Evolutionary conservation across 129 eudicot genomes (phyloP).

Genomic region (Arctium lappa): DNA sequence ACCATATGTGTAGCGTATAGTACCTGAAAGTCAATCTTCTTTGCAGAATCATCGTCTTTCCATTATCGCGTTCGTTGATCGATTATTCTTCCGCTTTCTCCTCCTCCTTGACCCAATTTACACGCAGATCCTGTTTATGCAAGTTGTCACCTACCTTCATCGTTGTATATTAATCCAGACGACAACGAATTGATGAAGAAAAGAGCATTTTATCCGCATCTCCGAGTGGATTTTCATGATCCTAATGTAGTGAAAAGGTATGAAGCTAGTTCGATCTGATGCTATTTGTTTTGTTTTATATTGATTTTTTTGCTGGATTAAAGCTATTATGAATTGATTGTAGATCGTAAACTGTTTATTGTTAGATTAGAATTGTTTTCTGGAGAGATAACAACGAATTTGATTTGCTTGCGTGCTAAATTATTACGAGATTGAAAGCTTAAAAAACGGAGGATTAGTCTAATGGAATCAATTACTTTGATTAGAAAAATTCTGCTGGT

Average conservation of each 20-base stretch:
- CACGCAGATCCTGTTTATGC: neutral
- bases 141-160: neutral
- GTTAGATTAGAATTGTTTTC: neutral
- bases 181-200: neutral
- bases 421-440: neutral
- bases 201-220: neutral
- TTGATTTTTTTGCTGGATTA: neutral
- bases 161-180: neutral
- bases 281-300: neutral
- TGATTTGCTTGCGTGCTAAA: neutral
- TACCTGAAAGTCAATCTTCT: conserved; percentile 10
- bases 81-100: conserved; percentile 9
- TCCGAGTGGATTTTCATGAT: neutral
- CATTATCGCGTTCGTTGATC: neutral
- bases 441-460: neutral
- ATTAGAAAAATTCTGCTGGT: neutral
- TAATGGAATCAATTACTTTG: neutral
- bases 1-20: neutral
- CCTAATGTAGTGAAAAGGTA: conserved; percentile 5
- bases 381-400: neutral
- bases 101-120: conserved; percentile 12
- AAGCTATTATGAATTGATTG: neutral
- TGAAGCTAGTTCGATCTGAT: neutral
- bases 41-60: conserved; percentile 15
- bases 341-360: neutral